Conservation (phyloP, 345 rosid genomes). For the Citrus hindsii region DNA sequence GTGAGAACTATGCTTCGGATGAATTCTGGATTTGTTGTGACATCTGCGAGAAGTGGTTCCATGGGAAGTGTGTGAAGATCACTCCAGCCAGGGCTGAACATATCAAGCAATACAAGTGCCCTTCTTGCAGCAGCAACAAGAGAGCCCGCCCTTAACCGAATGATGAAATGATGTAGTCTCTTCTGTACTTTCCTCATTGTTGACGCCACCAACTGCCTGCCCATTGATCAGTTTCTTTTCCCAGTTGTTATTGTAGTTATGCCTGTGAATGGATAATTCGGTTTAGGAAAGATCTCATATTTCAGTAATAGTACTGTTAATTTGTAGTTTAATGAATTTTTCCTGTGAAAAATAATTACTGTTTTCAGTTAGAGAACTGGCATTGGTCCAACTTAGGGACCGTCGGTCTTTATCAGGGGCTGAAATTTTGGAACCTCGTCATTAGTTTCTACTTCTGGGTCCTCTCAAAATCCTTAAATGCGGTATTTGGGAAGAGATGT, state of each 20-base stretch:
- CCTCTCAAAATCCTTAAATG: no score
- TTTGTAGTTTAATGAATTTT: not conserved
- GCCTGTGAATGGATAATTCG: conserved; percentile 14
- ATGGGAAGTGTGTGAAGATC: conserved; percentile 65
- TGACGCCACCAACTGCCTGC: conserved; percentile 4
- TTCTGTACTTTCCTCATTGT: conserved; percentile 2
- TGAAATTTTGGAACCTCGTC: not conserved
- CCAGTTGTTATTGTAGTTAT: conserved; percentile 6
- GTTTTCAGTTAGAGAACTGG: no score
- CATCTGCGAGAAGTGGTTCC: conserved; percentile 75
- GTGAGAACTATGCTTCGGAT: conserved; percentile 65
- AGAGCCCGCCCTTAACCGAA: conserved; percentile 46
- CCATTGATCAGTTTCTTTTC: conserved; percentile 12
- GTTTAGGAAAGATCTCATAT: conserved; percentile 11
- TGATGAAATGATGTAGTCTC: not conserved
- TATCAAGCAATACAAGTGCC: conserved; percentile 66
- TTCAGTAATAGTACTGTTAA: not conserved
- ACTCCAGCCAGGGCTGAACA: conserved; percentile 71
- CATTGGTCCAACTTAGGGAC: not conserved
- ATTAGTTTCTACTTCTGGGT: not conserved
- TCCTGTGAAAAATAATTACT: not conserved
- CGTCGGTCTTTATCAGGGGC: not conserved
- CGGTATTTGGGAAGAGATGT: no score
- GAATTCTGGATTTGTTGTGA: conserved; percentile 93
- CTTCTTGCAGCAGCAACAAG: conserved; percentile 72